Base-by-base conservation (phyloP, 2,329 filamentous ascomycete species). In the Emmonsiellopsis sp. region DNA sequence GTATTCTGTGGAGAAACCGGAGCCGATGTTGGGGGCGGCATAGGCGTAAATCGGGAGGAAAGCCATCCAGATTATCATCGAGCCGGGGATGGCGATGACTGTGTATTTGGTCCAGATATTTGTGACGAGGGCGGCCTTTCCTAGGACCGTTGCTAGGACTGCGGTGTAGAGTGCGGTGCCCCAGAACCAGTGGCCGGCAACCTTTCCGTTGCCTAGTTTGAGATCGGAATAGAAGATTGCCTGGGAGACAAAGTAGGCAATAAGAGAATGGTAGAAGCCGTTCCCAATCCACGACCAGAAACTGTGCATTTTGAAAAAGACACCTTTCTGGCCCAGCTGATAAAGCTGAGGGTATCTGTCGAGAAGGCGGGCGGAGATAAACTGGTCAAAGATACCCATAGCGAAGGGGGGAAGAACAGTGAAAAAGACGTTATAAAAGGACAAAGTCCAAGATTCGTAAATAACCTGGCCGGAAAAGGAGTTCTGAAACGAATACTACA, bases 31-130 rank as follows among this genome's bases (percentile, higher is more conserved):
- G 0, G 93, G 93, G 26, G 89, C 92, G 1, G 93, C 86, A 26
- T 80, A 89, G 40, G 84, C 90, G 72, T 97, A 98, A 1, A 86
- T 82, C 3, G 90, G 89, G 59, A 97, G 80, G 69, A 97, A 95
- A 37, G 83, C 82, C 67, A 94, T 83, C 93, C 93, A 98, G 62
- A 98, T 82, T 15, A 85, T 71, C 79, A 98, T 86, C 57, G 88
- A 94, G 38, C 93, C 93, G 0, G 93, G 93, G 58, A 98, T 98
- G 35, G 93, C 90, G 59, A 97, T 82, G 59, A 98, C 82, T 56
- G 94, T 91, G 70, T 95, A 98, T 73, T 98, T 98, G 47, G 93
- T 98, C 93, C 93, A 98, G 72, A 95, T 92, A 70, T 89, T 96
- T 20, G 92, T 95, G 60, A 97, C 88, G 56, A 98, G 79, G 1